Evolutionary conservation across 2,329 filamentous ascomycete genomes (phyloP), one percentile per base, ranked within the genome.

Genomic region (Colletotrichum sansevieriae): DNA sequence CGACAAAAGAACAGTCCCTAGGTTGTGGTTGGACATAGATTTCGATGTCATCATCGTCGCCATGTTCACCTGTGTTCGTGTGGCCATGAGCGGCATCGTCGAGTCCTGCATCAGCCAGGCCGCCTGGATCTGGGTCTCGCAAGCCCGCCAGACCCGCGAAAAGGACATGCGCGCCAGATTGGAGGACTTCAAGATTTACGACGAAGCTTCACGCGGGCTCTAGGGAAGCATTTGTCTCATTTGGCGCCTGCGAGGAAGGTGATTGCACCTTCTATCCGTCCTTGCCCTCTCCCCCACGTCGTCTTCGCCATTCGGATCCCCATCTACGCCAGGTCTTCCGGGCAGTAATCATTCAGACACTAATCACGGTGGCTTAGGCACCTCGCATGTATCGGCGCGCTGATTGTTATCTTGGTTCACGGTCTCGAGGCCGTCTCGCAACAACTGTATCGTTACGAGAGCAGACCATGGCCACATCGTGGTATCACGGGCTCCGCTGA

Each of bases 381-480:
- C 60, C 71, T 80, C 3, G 78, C 78, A 1, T 81, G 79, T 55
- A 71, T 81, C n/a, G 80, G 80, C 3, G 79, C 79, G 2, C 65
- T 75, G 33, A 79, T 81, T 47, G 73, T 78, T 1, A 70, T 82
- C 49, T 59, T 81, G 1, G 75, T 76, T 2, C 77, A 79, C 25
- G 78, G 78, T 3, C 80, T 82, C 41, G 79, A 81, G 70, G 79
- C 79, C 0, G 80, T 81, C 64, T 81, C 78, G 2, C 78, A 80
- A 65, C 75, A 80, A 70, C 80, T 81, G 74, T 77, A 80, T 37
- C 73, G 72, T 10, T 78, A 77, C 65, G 73, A 77, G 20, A 73
- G 78, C 18, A 61, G 68, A 13, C 76, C 76, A 1, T 73, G 70
- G 3, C 25, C 5, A 51, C 41, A 71, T 29, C 29, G 29, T 9